Evolutionary conservation across 2,329 filamentous ascomycete genomes (phyloP).

Genomic region (Xylaria sp.): DNA sequence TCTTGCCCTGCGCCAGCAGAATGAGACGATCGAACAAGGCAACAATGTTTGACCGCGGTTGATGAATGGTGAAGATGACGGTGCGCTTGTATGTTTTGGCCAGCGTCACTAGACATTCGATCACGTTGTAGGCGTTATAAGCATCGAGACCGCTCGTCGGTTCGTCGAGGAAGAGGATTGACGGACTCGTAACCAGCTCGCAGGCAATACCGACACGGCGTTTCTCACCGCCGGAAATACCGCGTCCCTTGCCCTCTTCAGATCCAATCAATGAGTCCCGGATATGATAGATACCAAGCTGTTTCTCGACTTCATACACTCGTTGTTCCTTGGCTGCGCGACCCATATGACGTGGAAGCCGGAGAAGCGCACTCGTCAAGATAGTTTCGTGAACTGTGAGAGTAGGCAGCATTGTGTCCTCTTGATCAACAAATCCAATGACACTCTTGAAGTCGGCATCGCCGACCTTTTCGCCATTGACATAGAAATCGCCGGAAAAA

Average conservation of each 20-base stretch:
- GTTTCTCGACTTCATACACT: constrained; percentile 91
- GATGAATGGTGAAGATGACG: constrained; percentile 97
- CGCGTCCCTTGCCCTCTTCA: constrained; percentile 90
- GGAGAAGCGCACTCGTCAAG: constrained; percentile 86
- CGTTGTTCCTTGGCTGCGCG: constrained; percentile 85
- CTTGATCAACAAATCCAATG: constrained; percentile 96
- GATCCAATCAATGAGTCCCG: constrained; percentile 95
- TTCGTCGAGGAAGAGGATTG: constrained; percentile 95
- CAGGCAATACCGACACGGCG: constrained; percentile 95
- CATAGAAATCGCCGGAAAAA: constrained; percentile 80
- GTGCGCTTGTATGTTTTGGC: constrained; percentile 97
- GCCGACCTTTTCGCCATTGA: constrained; percentile 89
- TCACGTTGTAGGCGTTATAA: constrained; percentile 97
- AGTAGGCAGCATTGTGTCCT: constrained; percentile 95
- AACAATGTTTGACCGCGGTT: constrained; percentile 97
- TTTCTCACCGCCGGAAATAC: constrained; percentile 97
- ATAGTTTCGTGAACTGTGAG: constrained; percentile 98
- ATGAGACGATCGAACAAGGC: constrained; percentile 95
- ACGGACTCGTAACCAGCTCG: constrained; percentile 95
- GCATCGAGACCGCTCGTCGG: constrained; percentile 95
- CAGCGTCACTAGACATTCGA: constrained; percentile 92
- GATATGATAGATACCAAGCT: constrained; percentile 93
- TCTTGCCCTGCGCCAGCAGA: constrained; percentile 83
- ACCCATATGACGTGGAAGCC: constrained; percentile 92
- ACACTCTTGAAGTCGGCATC: constrained; percentile 89